phyloP scores from a whole-genome alignment of 1,139 yeast species.

The Nadsonia starkeyi-henricii region DNA sequence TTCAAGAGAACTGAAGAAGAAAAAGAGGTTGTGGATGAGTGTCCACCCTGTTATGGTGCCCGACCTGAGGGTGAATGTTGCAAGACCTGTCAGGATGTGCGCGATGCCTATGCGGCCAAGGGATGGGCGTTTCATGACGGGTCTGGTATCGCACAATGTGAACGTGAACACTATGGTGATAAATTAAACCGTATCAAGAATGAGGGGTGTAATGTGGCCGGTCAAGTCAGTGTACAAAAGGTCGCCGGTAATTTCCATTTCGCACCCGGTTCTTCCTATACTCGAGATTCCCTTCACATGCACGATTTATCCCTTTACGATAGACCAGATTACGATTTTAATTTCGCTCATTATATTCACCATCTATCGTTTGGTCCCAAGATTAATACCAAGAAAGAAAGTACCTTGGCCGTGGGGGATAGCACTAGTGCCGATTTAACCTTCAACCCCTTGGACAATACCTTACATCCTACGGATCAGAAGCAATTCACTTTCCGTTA shows the following conservation, averaged over 20 bases:
- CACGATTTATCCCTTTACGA: constrained; percentile 73
- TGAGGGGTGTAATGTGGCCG: constrained; percentile 83
- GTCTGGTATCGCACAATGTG: constrained; percentile 75
- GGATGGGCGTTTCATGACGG: constrained; percentile 93
- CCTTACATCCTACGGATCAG: constrained; percentile 27
- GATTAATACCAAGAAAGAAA: constrained; percentile 19
- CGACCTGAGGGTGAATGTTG: constrained; percentile 51
- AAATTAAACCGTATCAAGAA: constrained; percentile 41
- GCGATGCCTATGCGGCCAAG: constrained; percentile 57
- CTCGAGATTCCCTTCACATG: constrained; percentile 39
- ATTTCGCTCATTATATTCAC: constrained; percentile 55
- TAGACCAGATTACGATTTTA: constrained; percentile 40
- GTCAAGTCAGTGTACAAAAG: constrained; percentile 66
- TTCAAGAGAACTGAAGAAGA: constrained; percentile 3
- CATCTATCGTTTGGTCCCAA: constrained; percentile 75
- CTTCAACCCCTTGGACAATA: constrained; percentile 57
- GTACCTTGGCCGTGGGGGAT: no score
- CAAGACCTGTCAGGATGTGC: constrained; percentile 72
- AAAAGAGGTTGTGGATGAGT: constrained; percentile 33
- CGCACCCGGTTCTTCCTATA: constrained; percentile 77
- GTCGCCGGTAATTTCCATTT: constrained; percentile 86
- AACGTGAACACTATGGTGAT: constrained; percentile 66
- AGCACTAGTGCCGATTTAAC: neutral
- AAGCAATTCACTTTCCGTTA: constrained; percentile 62
- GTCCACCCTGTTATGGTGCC: constrained; percentile 91